These are phyloP conservation scores for Penicillium palitans DNA, from an alignment of 2,329 filamentous ascomycete species.

Conservation along the genomic window DNA sequence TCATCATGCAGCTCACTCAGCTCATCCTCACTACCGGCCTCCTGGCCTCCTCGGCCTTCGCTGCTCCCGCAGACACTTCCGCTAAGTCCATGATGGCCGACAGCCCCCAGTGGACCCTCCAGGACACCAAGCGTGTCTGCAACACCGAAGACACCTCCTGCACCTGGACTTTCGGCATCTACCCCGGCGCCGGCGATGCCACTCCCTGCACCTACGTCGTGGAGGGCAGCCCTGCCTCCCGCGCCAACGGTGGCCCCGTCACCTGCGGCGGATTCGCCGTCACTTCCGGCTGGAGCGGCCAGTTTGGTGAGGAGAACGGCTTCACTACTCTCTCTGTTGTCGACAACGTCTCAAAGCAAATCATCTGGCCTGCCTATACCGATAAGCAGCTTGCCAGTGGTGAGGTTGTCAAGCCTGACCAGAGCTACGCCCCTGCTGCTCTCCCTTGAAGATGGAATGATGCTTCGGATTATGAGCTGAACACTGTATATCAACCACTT, in stretches of 20 bases:
- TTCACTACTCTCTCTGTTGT: conserved; percentile 58
- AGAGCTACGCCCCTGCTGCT: conserved; percentile 45
- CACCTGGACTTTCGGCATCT: conserved; percentile 49
- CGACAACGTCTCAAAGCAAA: conserved; percentile 44
- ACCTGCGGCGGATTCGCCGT: conserved; percentile 54
- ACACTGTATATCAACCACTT: conserved; percentile 3
- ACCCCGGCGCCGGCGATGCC: conserved; percentile 31
- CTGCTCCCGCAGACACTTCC: conserved; percentile 35
- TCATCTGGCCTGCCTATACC: conserved; percentile 56
- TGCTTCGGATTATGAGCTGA: background rate
- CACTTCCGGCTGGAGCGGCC: conserved; percentile 57
- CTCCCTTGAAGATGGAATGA: conserved; percentile 20
- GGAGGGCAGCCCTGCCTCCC: conserved; percentile 36
- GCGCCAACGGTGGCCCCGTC: conserved; percentile 43
- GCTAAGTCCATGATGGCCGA: conserved; percentile 45
- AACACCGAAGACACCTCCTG: conserved; percentile 42
- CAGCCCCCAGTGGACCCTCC: conserved; percentile 47
- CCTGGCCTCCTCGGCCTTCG: conserved; percentile 38
- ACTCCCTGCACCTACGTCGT: conserved; percentile 46
- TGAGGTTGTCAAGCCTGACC: conserved; percentile 51
- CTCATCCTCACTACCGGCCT: conserved; percentile 36
- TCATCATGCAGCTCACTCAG: conserved; percentile 49
- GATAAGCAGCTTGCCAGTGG: conserved; percentile 52
- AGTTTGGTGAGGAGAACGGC: conserved; percentile 54
- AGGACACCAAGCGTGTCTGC: conserved; percentile 45